Conservation (phyloP, 352 stramenopile genomes). For the Phytophthora pisi region DNA sequence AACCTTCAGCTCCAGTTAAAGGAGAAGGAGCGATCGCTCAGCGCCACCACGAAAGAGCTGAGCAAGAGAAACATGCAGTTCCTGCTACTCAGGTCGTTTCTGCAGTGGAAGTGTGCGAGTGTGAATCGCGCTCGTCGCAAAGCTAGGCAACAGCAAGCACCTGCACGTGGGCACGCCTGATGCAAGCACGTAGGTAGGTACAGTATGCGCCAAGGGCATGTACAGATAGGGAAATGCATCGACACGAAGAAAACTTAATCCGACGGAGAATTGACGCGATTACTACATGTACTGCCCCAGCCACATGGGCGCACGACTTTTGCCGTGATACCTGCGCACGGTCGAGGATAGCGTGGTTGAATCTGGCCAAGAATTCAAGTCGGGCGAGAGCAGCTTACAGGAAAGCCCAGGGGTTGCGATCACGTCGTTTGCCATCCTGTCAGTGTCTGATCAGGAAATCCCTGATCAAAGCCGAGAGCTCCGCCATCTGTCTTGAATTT, state of each 20-base stretch:
- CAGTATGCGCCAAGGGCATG: too few relatives aligned
- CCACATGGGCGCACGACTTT: too few relatives aligned
- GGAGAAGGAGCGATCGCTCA: constrained; percentile 30
- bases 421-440: too few relatives aligned
- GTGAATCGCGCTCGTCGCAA: constrained; percentile 10
- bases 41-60: constrained; percentile 25
- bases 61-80: constrained; percentile 42
- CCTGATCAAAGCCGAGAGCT: too few relatives aligned
- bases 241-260: neutral
- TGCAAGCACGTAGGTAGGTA: neutral
- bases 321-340: neutral
- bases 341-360: constrained; percentile 37
- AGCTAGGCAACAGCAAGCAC: constrained; percentile 1
- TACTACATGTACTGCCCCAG: too few relatives aligned
- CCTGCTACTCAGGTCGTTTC: constrained; percentile 42
- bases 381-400: neutral
- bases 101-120: constrained; percentile 48
- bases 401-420: too few relatives aligned
- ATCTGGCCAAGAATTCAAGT: constrained; percentile 30
- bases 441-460: too few relatives aligned
- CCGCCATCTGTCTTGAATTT: constrained; percentile 26
- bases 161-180: neutral
- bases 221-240: neutral
- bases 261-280: too few relatives aligned
- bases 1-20: constrained; percentile 38